These are phyloP conservation scores for Glarea lozoyensis DNA, from an alignment of 495 filamentous ascomycete species.

Conservation along the genomic window DNA sequence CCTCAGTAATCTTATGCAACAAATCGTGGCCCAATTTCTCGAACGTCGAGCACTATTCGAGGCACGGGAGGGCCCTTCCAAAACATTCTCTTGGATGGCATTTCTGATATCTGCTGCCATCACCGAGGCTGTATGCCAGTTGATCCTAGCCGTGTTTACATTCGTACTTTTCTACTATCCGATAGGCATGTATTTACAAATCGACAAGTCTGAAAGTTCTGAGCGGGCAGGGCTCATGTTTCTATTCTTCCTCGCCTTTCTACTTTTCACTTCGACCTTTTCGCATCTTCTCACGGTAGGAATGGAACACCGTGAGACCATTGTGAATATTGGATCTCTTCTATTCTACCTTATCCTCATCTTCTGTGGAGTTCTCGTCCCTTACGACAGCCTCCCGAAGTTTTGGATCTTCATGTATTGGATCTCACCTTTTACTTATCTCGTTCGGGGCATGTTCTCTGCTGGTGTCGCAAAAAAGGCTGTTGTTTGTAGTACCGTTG, in stretches of 20 bases:
- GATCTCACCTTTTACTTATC: slow-evolving; percentile 62
- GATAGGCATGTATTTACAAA: slow-evolving; percentile 36
- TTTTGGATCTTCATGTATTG: slow-evolving; percentile 86
- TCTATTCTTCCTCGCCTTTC: slow-evolving; percentile 29
- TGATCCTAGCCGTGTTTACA: slow-evolving; percentile 55
- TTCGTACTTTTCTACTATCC: slow-evolving; percentile 52
- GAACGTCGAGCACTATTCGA: slow-evolving; percentile 68
- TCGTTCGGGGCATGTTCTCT: slow-evolving; percentile 53
- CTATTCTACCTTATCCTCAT: slow-evolving; percentile 50
- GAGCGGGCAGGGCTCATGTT: slow-evolving; percentile 34
- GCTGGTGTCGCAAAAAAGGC: slow-evolving; percentile 44
- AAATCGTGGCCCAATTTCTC: slow-evolving; percentile 78
- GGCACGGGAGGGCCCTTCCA: slow-evolving; percentile 72
- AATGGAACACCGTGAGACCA: slow-evolving; percentile 45
- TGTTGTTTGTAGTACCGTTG: slow-evolving; percentile 49
- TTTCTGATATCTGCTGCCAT: slow-evolving; percentile 73
- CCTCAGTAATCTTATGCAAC: slow-evolving; percentile 63
- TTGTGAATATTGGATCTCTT: slow-evolving; percentile 63
- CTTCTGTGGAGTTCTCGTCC: slow-evolving; percentile 38
- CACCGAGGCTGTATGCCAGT: slow-evolving; percentile 66
- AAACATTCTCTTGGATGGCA: slow-evolving; percentile 70
- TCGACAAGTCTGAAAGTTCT: slow-evolving; percentile 34
- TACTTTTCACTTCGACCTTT: slow-evolving; percentile 60
- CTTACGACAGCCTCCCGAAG: slow-evolving; percentile 44
- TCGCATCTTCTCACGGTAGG: slow-evolving; percentile 41